A percentile compares a stretch with the other conserved stretches of the same genome.
Evolutionary conservation across 2,329 filamentous ascomycete species (phyloP).

Genomic region (Boeremia lycopersici): DNA sequence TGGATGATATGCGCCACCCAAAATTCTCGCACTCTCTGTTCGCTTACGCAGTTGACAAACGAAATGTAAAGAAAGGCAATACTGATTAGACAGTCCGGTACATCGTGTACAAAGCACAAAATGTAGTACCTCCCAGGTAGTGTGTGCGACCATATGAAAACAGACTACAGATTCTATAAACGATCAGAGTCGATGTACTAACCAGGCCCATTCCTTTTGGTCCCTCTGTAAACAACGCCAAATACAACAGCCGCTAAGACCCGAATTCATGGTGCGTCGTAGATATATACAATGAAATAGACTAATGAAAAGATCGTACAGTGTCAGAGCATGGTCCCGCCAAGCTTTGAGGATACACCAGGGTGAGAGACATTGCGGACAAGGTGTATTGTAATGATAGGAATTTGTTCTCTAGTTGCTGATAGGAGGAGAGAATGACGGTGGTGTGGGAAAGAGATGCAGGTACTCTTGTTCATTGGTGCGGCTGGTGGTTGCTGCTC

Average conservation of each 20-base stretch:
- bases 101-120: background rate
- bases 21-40: background rate
- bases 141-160: background rate
- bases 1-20: background rate
- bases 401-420: conserved; percentile 1
- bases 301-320: background rate
- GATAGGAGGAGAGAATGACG: conserved; percentile 20
- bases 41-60: background rate
- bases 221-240: background rate
- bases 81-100: background rate
- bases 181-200: background rate
- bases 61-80: background rate
- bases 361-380: background rate
- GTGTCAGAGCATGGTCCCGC: conserved; percentile 3
- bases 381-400: background rate
- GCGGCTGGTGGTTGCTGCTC: conserved; percentile 38
- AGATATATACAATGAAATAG: conserved; percentile 16
- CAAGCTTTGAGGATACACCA: background rate
- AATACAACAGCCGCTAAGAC: background rate
- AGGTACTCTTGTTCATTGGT: conserved; percentile 29
- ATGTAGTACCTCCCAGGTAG: background rate
- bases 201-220: background rate
- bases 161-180: background rate
- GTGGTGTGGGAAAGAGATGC: conserved; percentile 45
- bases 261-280: conserved; percentile 9